Conservation (phyloP, 176 grass and related monocot genomes). For the Eleusine indica region DNA sequence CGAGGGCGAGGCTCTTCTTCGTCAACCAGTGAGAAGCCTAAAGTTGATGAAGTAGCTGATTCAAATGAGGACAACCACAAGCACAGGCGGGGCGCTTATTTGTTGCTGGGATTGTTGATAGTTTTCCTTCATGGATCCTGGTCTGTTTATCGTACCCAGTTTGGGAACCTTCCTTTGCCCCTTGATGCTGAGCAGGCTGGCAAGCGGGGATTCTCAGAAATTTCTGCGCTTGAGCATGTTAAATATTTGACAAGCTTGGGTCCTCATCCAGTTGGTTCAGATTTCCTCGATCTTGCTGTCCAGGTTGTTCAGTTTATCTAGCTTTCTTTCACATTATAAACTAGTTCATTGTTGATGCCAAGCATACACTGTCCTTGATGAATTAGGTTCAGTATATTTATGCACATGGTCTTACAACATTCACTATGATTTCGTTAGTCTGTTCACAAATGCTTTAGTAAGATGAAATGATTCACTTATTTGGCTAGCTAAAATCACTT, state of each 20-base stretch:
- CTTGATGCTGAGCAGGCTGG: conserved; percentile 70
- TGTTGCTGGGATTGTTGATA: conserved; percentile 73
- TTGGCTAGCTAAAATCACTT: conserved; percentile 5
- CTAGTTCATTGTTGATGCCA: conserved; percentile 12
- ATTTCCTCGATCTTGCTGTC: conserved; percentile 75
- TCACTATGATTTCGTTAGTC: not conserved
- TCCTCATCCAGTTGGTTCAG: conserved; percentile 95
- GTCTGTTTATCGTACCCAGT: conserved; percentile 76
- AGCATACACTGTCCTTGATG: conserved; percentile 18
- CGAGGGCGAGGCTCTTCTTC: conserved; percentile 39
- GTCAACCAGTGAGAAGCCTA: conserved; percentile 36
- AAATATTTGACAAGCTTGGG: conserved; percentile 74
- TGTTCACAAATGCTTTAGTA: not conserved
- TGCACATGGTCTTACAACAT: not conserved
- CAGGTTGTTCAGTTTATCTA: conserved; percentile 58
- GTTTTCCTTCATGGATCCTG: conserved; percentile 83
- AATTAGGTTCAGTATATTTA: not conserved
- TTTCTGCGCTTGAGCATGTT: conserved; percentile 81
- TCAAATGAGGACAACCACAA: conserved; percentile 37
- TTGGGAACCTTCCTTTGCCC: conserved; percentile 73
- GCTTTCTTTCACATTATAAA: conserved; percentile 1
- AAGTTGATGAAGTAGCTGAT: conserved; percentile 25
- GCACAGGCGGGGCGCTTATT: conserved; percentile 61
- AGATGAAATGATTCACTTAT: conserved; percentile 10
- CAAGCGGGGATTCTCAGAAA: conserved; percentile 90